Evolutionary conservation across 306 rosid genomes (phyloP).

Genomic region (Psophocarpus tetragonolobus): DNA sequence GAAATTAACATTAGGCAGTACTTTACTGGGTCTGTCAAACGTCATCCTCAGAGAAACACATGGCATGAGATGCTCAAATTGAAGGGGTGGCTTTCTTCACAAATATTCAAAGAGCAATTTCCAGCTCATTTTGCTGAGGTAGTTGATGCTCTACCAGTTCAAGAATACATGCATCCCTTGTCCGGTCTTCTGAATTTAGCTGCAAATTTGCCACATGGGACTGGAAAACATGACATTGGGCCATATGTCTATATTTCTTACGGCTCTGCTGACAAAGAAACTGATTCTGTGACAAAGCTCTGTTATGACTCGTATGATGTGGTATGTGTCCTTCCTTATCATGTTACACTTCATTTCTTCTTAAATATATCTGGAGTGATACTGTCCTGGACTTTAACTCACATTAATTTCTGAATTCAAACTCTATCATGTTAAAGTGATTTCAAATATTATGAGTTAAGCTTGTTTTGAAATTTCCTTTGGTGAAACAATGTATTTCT

Average conservation of each 20-base stretch:
- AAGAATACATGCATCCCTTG: slow-evolving; percentile 87
- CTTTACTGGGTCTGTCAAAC: slow-evolving; percentile 80
- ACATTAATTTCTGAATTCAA: not conserved
- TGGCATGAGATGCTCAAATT: slow-evolving; percentile 77
- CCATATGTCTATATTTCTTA: slow-evolving; percentile 85
- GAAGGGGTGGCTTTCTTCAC: slow-evolving; percentile 92
- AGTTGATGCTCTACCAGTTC: slow-evolving; percentile 76
- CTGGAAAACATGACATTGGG: slow-evolving; percentile 76
- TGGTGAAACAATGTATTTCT: slow-evolving; percentile 1
- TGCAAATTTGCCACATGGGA: slow-evolving; percentile 72
- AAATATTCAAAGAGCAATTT: slow-evolving; percentile 83
- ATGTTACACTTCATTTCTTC: slow-evolving; percentile 15
- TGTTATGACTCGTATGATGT: slow-evolving; percentile 77
- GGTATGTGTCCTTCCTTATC: slow-evolving; percentile 56
- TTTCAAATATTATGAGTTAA: slow-evolving; percentile 4
- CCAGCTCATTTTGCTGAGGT: slow-evolving; percentile 86
- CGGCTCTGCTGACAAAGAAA: slow-evolving; percentile 66
- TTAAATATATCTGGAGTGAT: not conserved
- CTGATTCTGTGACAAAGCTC: slow-evolving; percentile 73
- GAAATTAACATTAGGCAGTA: slow-evolving; percentile 86
- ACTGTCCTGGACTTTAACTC: not conserved
- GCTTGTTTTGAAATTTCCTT: not conserved
- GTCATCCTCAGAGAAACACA: slow-evolving; percentile 52
- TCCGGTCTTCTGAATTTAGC: slow-evolving; percentile 90
- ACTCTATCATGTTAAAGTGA: not conserved